Base-by-base conservation (phyloP, 306 rosid species). In the Cicer bijugum region DNA sequence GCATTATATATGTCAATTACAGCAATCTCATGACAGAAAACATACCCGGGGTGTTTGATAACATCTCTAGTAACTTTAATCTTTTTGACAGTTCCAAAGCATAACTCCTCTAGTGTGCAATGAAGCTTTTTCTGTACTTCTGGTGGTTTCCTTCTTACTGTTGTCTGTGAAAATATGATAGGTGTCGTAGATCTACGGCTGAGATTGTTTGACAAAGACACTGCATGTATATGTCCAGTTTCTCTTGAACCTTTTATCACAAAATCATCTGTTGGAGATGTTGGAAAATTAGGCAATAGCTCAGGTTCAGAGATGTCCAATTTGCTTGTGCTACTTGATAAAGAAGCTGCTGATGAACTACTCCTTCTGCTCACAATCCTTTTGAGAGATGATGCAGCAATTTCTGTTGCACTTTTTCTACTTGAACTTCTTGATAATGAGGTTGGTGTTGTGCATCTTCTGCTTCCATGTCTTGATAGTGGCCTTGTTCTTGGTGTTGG, bases 141-240 rank as follows among this genome's bases (percentile, higher is more conserved):
- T 4, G 86, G 82, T 20, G 95, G 92, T 81, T 88, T 91, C 74
- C 71, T 88, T 67, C 85, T 80, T 0, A 60, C 85, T 2, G 86
- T 84, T 48, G 98, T 72, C 68, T 90, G 97, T 9, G 98, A 94
- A 75, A 82, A 94, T 42, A 94, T 84, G 70, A 94, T 89, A 1
- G 97, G 96, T 48, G 93, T 88, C 6, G 88, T 67, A 55, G 83
- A 65, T 66, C 84, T 86, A 63, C 60, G 80, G 67, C 90, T 85
- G 8, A 51, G 56, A 55, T 80, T 80, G 74, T 81, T 82, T 37
- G 88, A 72, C 15, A 86, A 71, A 80, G 92, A 69, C 2, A 82
- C 23, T 10, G 57, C 14, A 35, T 81, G 67, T 8, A 39, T 55
- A 7, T 71, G 39, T 43, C 78, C 85, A 1, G 77, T 39, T 61